Percentiles rank a stretch among this genome's conserved stretches.
Conservation (phyloP, 2,329 filamentous ascomycete species). For the Penicillium occitanis region DNA sequence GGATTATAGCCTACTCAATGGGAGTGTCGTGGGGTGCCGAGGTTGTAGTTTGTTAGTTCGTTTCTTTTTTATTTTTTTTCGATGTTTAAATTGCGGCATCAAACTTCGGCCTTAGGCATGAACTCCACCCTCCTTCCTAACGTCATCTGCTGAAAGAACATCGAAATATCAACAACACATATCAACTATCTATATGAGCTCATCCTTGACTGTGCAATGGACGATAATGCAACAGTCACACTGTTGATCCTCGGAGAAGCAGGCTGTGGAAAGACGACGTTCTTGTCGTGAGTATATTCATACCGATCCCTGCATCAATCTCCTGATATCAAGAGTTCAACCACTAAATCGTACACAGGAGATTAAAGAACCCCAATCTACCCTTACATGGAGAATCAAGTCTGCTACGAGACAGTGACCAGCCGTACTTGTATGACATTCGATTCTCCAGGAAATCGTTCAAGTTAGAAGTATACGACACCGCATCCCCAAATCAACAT, state of each 20-base stretch:
- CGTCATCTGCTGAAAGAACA: neutral
- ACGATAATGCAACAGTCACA: conserved; percentile 28
- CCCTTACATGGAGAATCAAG: conserved; percentile 33
- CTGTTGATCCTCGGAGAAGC: conserved; percentile 59
- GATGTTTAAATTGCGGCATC: conserved; percentile 5
- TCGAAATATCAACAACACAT: neutral
- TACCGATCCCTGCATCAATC: neutral
- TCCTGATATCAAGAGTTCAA: neutral
- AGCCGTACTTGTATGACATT: conserved; percentile 61
- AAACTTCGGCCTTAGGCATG: conserved; percentile 7
- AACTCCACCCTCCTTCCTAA: neutral
- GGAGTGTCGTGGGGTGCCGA: neutral
- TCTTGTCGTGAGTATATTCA: conserved; percentile 55
- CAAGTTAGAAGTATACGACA: conserved; percentile 58
- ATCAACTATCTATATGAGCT: neutral
- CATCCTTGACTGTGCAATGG: neutral
- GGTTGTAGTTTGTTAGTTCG: neutral
- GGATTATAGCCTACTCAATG: neutral
- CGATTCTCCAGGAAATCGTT: conserved; percentile 57
- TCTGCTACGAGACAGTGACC: conserved; percentile 54
- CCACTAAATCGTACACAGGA: conserved; percentile 1
- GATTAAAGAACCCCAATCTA: conserved; percentile 25
- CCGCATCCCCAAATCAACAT: conserved; percentile 54
- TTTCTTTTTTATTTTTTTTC: neutral
- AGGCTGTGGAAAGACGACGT: conserved; percentile 63